Percentiles rank a stretch among this genome's conserved stretches.
These are phyloP conservation scores for Sistotremastrum suecicum DNA, from an alignment of 768 basidiomycete genomes.

Conservation along the genomic window DNA sequence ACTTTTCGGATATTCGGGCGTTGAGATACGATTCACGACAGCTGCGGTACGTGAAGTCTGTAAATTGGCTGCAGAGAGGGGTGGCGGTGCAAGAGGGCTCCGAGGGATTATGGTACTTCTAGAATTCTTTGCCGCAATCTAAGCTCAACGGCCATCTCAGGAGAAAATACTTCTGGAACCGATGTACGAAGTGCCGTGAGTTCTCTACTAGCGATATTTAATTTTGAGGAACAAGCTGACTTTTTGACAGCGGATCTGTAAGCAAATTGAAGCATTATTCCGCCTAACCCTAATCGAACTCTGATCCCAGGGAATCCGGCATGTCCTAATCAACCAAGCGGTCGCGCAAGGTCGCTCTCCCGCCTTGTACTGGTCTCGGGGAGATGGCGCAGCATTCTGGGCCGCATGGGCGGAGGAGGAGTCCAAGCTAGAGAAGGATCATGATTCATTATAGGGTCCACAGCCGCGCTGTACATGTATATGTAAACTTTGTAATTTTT, in stretches of 20 bases:
- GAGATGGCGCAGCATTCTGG: slow-evolving; percentile 57
- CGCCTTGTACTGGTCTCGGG: slow-evolving; percentile 64
- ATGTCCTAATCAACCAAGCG: slow-evolving; percentile 67
- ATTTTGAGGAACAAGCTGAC: slow-evolving; percentile 1
- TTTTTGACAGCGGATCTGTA: slow-evolving; percentile 45
- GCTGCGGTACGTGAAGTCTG: slow-evolving; percentile 74
- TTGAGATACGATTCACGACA: slow-evolving; percentile 78
- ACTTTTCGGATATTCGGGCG: slow-evolving; percentile 70
- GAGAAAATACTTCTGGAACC: slow-evolving; percentile 73
- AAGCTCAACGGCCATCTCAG: slow-evolving; percentile 21
- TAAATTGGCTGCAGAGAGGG: slow-evolving; percentile 58
- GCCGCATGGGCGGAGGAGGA: slow-evolving; percentile 67
- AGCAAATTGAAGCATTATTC: slow-evolving; percentile 11
- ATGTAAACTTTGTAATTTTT: background rate
- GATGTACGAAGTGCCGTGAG: slow-evolving; percentile 89
- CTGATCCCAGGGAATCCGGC: slow-evolving; percentile 45
- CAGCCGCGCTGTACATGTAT: too few relatives aligned
- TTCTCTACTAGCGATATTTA: slow-evolving; percentile 11
- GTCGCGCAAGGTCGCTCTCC: slow-evolving; percentile 49
- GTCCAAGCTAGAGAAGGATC: slow-evolving; percentile 12
- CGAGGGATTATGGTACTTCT: slow-evolving; percentile 67
- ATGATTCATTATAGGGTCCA: too few relatives aligned
- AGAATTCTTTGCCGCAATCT: slow-evolving; percentile 6
- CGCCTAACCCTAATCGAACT: slow-evolving; percentile 2
- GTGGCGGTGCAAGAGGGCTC: slow-evolving; percentile 83